Base-by-base conservation (phyloP, 1,139 yeast species). In the Magnusiomyces suaveolens region DNA sequence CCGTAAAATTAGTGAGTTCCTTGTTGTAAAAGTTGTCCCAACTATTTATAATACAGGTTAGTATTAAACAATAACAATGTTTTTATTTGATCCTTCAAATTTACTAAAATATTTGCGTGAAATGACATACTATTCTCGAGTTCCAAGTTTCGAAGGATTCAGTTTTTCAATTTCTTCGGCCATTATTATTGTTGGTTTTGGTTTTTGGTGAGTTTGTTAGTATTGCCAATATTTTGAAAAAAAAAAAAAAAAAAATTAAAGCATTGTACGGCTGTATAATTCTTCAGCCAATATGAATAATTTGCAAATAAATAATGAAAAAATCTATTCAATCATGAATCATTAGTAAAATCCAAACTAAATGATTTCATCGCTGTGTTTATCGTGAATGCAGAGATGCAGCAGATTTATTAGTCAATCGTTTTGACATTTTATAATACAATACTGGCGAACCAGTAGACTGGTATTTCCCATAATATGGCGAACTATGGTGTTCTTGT, bases 1-100 rank as follows among this genome's bases (percentile, higher is more conserved):
- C 78, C 46, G 75, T 67, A 64, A 87, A 90, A 69, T 90, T 90
- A 47, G 69, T 64, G 60, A 80, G 78, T 66, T 92, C 98, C 41
- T 79, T 67, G 46, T 79, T 72, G 69, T 92, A 92, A 66, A 92
- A 87, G 55, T 83, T 78, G 68, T 92, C 90, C 98, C 98, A 92
- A 73, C 59, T 55, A 24, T 16, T 16, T 43, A 33, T 33, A 44
- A 18, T n/a, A 14, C 16, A 29, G 32, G 32, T 53, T 20, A 43
- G 47, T 36, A 10, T 24, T 16, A n/a, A n/a, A n/a, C n/a, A n/a
- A n/a, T n/a, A n/a, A 20, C 3, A 12, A 16, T n/a, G 43, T 33
- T 61, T 63, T 43, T 58, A 50, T 38, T 57, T 56, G n/a, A n/a
- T n/a, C 16, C 18, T 10, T n/a, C 16, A 8, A 36, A 29, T 29